These are phyloP conservation scores for Nothopassalora personata DNA, from an alignment of 2,329 filamentous ascomycete species.

Conservation along the genomic window DNA sequence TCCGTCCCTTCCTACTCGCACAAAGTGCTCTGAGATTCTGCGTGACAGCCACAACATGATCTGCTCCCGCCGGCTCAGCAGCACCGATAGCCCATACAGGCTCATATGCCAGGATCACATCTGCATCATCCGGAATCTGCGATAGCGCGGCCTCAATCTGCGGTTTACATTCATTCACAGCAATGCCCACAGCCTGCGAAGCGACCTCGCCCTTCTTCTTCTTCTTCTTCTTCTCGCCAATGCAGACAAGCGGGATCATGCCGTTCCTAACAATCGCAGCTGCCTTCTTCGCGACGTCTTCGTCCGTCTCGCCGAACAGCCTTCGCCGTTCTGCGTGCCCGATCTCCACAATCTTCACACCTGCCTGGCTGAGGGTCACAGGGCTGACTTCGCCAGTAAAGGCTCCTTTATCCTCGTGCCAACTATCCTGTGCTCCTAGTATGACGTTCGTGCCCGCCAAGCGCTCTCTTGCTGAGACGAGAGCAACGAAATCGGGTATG, in stretches of 20 bases:
- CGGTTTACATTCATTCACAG: conserved; percentile 59
- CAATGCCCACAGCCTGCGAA: conserved; percentile 50
- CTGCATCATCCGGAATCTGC: conserved; percentile 55
- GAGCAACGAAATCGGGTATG: conserved; percentile 70
- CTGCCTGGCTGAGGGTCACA: conserved; percentile 59
- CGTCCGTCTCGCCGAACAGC: conserved; percentile 71
- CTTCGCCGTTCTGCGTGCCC: conserved; percentile 74
- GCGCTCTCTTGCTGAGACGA: conserved; percentile 48
- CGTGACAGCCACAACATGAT: conserved; percentile 68
- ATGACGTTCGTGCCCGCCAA: conserved; percentile 49
- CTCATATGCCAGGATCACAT: conserved; percentile 77
- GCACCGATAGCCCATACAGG: conserved; percentile 86
- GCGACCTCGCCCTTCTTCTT: conserved; percentile 43
- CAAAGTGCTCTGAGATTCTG: conserved; percentile 57
- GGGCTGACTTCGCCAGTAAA: conserved; percentile 77
- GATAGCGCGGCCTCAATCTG: conserved; percentile 62
- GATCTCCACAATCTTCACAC: conserved; percentile 68
- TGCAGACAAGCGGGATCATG: conserved; percentile 72
- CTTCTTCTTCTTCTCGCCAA: conserved; percentile 65
- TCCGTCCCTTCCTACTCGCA: conserved; percentile 49
- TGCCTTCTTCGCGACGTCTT: conserved; percentile 62
- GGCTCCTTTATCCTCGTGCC: conserved; percentile 63
- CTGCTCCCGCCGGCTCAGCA: conserved; percentile 61
- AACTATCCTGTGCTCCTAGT: conserved; percentile 71
- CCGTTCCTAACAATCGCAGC: conserved; percentile 62